Base-by-base conservation (phyloP, 192 early-diverging fungal genomes). In the Jimgerdemannia lactiflua region DNA sequence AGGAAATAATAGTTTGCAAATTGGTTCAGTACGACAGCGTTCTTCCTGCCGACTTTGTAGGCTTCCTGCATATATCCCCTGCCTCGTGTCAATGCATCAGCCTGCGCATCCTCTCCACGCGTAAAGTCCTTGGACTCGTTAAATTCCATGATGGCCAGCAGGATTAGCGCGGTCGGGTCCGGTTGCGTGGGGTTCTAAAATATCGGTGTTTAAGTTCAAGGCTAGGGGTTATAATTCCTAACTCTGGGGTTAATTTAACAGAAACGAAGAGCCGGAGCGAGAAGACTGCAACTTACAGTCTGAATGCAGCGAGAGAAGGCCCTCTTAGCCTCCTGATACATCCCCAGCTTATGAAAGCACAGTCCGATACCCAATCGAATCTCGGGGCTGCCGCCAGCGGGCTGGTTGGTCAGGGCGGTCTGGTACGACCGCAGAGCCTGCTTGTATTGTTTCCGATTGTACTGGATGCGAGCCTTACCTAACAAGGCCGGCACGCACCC, bases 281-380 rank as follows among this genome's bases (percentile, higher is more conserved):
- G 29, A 29, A 29, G 29, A 1, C 29, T 29, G 29, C 29, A 29
- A 20, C 19, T 39, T 19, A 68, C 40, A 68, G 19, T 9, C 19
- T 68, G 9, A 18, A 68, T 68, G 19, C 67, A 68, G 67, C 19
- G 67, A 68, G 40, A 68, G 67, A 97, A 93, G 2, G 95, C 92
- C 3, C 70, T 67, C n/a, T 88, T 83, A 10, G 97, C 94, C 64
- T 93, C 83, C 14, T 80, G 84, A 20, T 74, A 39, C 85, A 93
- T 92, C 3, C 87, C 87, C 4, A 97, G 85, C 65, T 89, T 89
- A 72, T 91, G 85, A 80, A 90, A 94, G 79, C 97, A 98, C 70
- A 96, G 85, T 14, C 95, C 95, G 75, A 98, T 95, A 20, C 93
- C 90, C 39, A 96, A 82, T 40, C 97, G 90, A 85, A 79, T 96